These are phyloP conservation scores for Magnusiomyces clavatus DNA, from an alignment of 1,139 yeast species.

Conservation along the genomic window DNA sequence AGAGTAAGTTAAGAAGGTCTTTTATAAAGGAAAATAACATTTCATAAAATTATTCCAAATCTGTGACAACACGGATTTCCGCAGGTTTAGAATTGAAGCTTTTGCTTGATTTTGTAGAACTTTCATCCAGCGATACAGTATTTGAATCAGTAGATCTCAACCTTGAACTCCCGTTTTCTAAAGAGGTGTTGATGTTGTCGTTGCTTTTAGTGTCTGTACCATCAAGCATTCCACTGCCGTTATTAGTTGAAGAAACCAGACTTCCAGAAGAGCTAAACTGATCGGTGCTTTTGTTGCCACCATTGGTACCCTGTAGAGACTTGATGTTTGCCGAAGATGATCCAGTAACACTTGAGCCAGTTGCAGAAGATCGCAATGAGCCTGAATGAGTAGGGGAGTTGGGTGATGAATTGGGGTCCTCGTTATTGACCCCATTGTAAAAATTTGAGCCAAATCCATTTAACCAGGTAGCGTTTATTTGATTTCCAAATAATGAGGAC, in stretches of 20 bases:
- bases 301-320: no score
- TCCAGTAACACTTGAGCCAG: constrained; percentile 24
- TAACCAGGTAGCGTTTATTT: constrained; percentile 4
- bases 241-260: neutral
- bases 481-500: neutral
- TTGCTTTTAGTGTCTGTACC: no score
- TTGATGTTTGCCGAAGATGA: constrained; percentile 12
- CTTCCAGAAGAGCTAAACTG: neutral
- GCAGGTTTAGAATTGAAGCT: no score
- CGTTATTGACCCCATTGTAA: neutral
- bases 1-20: no score
- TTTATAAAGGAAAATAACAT: no score
- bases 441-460: constrained; percentile 7
- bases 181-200: no score
- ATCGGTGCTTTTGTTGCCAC: neutral
- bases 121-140: no score
- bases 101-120: no score
- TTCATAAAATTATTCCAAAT: no score
- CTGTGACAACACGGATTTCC: no score
- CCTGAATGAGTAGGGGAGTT: constrained; percentile 21
- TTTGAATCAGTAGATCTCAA: no score
- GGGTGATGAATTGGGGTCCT: constrained; percentile 18
- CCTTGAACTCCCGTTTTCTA: no score
- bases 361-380: constrained; percentile 21
- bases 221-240: neutral